Evolutionary conservation across 2,329 filamentous ascomycete genomes (phyloP).

Genomic region (Coniella vitis): DNA sequence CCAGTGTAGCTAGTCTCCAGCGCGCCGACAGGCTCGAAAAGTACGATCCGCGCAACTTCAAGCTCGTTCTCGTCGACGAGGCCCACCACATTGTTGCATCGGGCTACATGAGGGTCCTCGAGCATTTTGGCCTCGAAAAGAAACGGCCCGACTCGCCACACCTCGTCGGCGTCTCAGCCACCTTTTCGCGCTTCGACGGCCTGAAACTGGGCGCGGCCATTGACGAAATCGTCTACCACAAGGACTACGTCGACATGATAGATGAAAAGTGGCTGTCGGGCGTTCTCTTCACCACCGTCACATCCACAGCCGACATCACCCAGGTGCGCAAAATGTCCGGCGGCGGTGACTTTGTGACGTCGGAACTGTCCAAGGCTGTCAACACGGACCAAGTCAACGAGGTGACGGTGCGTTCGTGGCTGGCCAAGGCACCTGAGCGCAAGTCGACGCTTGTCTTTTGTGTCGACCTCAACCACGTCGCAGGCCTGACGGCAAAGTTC

Average conservation of each 20-base stretch:
- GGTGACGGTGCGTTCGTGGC: conserved; percentile 79
- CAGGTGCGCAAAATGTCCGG: conserved; percentile 53
- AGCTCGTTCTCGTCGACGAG: conserved; percentile 89
- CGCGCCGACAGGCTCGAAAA: conserved; percentile 73
- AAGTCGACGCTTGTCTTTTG: conserved; percentile 92
- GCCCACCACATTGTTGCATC: conserved; percentile 91
- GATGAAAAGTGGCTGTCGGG: conserved; percentile 86
- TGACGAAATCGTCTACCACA: conserved; percentile 94
- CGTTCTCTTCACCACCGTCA: conserved; percentile 90
- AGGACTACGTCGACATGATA: conserved; percentile 62
- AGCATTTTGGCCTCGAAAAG: conserved; percentile 64
- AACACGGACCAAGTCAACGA: conserved; percentile 79
- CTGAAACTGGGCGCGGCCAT: conserved; percentile 75
- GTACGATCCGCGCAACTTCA: conserved; percentile 73
- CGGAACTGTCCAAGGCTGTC: conserved; percentile 72
- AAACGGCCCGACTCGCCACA: conserved; percentile 48
- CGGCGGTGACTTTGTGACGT: conserved; percentile 72
- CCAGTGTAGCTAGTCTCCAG: conserved; percentile 78
- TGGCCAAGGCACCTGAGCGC: conserved; percentile 63
- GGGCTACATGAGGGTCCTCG: conserved; percentile 66
- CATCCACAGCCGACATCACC: conserved; percentile 73
- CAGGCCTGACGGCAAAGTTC: conserved; percentile 67
- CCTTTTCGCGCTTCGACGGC: conserved; percentile 72
- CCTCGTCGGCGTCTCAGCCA: conserved; percentile 81
- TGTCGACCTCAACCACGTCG: conserved; percentile 80